These are phyloP conservation scores for Paramecium primaurelia DNA, from an alignment of 73 alveolate species.

Conservation along the genomic window DNA sequence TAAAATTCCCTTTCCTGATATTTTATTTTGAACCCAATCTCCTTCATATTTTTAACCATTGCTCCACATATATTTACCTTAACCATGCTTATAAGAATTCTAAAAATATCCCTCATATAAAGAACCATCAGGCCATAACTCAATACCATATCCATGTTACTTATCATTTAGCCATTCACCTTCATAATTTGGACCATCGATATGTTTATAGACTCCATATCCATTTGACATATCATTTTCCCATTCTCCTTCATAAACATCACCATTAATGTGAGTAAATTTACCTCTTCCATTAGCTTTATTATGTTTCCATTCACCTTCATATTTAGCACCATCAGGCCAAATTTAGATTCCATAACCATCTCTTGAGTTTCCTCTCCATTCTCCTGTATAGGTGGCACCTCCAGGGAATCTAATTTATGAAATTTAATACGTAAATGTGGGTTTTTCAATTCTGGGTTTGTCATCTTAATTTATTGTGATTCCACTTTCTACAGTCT, in stretches of 20 bases:
- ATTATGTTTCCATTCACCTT: slow-evolving; percentile 76
- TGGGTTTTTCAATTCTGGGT: neutral
- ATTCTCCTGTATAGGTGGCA: slow-evolving; percentile 52
- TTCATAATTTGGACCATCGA: slow-evolving; percentile 59
- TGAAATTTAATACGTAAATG: neutral
- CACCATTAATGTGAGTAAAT: slow-evolving; percentile 67
- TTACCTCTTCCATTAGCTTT: slow-evolving; percentile 71
- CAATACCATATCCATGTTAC: slow-evolving; percentile 68
- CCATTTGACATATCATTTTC: slow-evolving; percentile 62
- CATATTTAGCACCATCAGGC: slow-evolving; percentile 70
- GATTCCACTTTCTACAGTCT: neutral
- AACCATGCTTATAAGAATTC: slow-evolving; percentile 74
- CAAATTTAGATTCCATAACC: slow-evolving; percentile 73
- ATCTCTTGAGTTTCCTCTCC: slow-evolving; percentile 53
- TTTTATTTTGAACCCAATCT: slow-evolving; percentile 73
- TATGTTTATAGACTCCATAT: slow-evolving; percentile 56
- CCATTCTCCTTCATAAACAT: slow-evolving; percentile 67
- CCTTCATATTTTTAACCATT: slow-evolving; percentile 68
- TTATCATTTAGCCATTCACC: slow-evolving; percentile 68
- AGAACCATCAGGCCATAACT: slow-evolving; percentile 71
- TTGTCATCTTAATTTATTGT: neutral
- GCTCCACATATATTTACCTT: slow-evolving; percentile 65
- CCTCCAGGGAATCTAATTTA: neutral
- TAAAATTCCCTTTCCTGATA: slow-evolving; percentile 82
- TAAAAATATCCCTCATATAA: slow-evolving; percentile 66